Percentiles rank a stretch among this genome's conserved stretches.
These are phyloP conservation scores for Inonotus hispidus DNA, from an alignment of 1,284 basidiomycete species.

Conservation along the genomic window DNA sequence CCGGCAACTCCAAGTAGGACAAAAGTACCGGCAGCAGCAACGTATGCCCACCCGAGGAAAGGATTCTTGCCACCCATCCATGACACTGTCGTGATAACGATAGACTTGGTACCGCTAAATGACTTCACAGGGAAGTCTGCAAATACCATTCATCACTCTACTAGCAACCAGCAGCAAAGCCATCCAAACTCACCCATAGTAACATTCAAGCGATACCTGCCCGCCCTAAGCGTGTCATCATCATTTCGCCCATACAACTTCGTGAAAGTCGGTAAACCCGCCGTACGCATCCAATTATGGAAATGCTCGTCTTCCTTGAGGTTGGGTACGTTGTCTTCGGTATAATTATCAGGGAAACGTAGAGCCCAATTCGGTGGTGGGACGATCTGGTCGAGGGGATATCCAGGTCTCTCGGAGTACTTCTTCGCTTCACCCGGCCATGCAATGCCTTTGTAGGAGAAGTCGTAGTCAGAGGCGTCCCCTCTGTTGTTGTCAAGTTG, in stretches of 20 bases:
- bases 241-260: conserved; percentile 96
- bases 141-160: conserved; percentile 14
- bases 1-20: conserved; percentile 84
- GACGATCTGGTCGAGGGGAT: conserved; percentile 58
- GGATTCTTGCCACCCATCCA: conserved; percentile 98
- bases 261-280: conserved; percentile 93
- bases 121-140: conserved; percentile 92
- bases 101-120: conserved; percentile 93
- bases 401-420: conserved; percentile 63
- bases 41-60: conserved; percentile 96
- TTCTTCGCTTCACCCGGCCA: conserved; percentile 95
- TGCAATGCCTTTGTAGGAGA: conserved; percentile 80
- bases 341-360: conserved; percentile 76
- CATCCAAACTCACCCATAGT: conserved; percentile 66
- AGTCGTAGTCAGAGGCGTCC: conserved; percentile 61
- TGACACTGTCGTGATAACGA: conserved; percentile 94
- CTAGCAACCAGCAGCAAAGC: conserved; percentile 12
- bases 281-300: conserved; percentile 99
- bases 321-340: conserved; percentile 60
- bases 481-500: conserved; percentile 44
- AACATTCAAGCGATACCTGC: conserved; percentile 74
- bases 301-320: conserved; percentile 86
- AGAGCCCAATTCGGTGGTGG: conserved; percentile 91
- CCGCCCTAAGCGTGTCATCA: conserved; percentile 62
- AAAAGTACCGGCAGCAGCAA: conserved; percentile 85